Evolutionary conservation across 768 basidiomycete genomes (phyloP).

Genomic region (Gloeopeniophorella convolvens): DNA sequence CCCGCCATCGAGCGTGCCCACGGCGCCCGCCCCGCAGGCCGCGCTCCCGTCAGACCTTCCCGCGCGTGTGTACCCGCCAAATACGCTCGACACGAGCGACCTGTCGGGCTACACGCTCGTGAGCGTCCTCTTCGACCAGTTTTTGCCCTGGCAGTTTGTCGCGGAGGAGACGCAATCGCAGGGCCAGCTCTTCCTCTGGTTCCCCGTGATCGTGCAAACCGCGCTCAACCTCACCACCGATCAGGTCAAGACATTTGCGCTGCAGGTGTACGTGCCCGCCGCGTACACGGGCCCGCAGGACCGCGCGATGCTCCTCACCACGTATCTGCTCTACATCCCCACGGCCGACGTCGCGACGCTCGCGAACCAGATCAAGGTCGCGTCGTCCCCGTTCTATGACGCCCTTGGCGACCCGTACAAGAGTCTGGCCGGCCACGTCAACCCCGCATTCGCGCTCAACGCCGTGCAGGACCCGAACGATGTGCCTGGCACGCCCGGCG

Average conservation of each 20-base stretch:
- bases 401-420: slow-evolving; percentile 36
- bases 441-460: slow-evolving; percentile 56
- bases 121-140: slow-evolving; percentile 54
- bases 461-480: slow-evolving; percentile 36
- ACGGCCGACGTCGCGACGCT: slow-evolving; percentile 47
- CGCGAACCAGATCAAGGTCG: slow-evolving; percentile 54
- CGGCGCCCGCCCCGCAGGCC: slow-evolving; percentile 25
- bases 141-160: slow-evolving; percentile 67
- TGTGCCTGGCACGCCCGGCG: slow-evolving; percentile 12
- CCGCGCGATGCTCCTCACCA: slow-evolving; percentile 48
- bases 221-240: slow-evolving; percentile 37
- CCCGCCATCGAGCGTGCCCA: slow-evolving; percentile 15
- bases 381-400: slow-evolving; percentile 60
- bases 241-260: slow-evolving; percentile 44
- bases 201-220: slow-evolving; percentile 45
- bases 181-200: slow-evolving; percentile 71
- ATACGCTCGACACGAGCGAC: slow-evolving; percentile 21
- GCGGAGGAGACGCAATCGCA: slow-evolving; percentile 47
- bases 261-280: slow-evolving; percentile 64
- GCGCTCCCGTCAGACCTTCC: slow-evolving; percentile 57
- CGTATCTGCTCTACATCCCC: slow-evolving; percentile 70
- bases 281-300: slow-evolving; percentile 47
- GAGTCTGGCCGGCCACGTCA: slow-evolving; percentile 60
- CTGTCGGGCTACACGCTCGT: slow-evolving; percentile 43
- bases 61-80: slow-evolving; percentile 46